phyloP scores from a whole-genome alignment of 1,139 yeast species.

The Suhomyces taliae region DNA sequence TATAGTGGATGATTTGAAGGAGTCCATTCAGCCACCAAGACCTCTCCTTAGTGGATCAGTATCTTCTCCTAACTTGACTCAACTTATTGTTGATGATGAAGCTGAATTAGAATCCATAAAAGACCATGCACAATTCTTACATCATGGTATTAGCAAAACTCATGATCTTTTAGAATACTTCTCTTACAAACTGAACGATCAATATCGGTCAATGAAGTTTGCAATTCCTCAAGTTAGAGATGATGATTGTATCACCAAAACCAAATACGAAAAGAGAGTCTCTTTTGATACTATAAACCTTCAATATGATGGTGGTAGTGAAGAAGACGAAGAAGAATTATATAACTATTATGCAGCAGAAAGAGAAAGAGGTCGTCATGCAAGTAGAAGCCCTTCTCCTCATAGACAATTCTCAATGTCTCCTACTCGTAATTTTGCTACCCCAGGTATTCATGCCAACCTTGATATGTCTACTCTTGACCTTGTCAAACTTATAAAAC shows the following conservation, averaged over 20 bases:
- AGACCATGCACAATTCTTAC: not conserved
- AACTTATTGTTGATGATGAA: not conserved
- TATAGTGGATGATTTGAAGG: not conserved
- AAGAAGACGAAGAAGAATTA: constrained; percentile 17
- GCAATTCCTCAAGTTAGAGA: constrained; percentile 16
- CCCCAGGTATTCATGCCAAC: constrained; percentile 13
- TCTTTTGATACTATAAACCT: constrained; percentile 49
- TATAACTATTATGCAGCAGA: constrained; percentile 4
- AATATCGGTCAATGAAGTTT: constrained; percentile 24
- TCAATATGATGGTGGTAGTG: constrained; percentile 24
- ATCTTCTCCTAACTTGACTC: not conserved
- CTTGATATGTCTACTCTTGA: constrained; percentile 6
- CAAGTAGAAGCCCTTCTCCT: constrained; percentile 15
- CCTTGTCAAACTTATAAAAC: constrained; percentile 8
- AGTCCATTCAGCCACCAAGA: not conserved
- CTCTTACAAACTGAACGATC: constrained; percentile 19
- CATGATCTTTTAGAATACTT: constrained; percentile 26
- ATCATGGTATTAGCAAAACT: too few relatives aligned
- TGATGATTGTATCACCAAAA: constrained; percentile 4
- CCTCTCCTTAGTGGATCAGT: not conserved
- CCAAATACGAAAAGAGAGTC: constrained; percentile 23
- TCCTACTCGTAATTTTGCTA: constrained; percentile 8
- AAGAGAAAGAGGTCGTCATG: constrained; percentile 14
- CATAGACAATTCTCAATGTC: constrained; percentile 10
- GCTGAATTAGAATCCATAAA: not conserved